These are phyloP conservation scores for Pisolithus albus DNA, from an alignment of 768 basidiomycete genomes.

Conservation along the genomic window DNA sequence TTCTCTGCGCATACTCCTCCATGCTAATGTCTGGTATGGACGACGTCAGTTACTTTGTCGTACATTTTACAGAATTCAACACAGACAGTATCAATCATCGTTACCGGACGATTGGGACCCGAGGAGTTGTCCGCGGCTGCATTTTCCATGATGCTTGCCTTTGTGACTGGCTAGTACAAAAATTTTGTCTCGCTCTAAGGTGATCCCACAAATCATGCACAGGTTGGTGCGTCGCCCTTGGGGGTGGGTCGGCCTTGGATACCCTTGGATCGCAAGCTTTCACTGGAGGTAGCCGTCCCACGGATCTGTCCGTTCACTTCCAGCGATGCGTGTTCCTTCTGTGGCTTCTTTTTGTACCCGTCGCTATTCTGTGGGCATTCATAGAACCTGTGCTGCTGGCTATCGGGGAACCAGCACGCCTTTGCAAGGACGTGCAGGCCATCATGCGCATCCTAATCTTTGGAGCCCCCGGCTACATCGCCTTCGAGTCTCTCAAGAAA, in stretches of 20 bases:
- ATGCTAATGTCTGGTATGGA: not conserved
- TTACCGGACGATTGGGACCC: slow-evolving; percentile 63
- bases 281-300: slow-evolving; percentile 52
- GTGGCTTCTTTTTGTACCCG: slow-evolving; percentile 58
- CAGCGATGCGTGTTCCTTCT: slow-evolving; percentile 64
- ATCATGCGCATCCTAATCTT: slow-evolving; percentile 60
- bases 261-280: slow-evolving; percentile 75
- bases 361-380: slow-evolving; percentile 56
- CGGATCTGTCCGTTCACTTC: slow-evolving; percentile 64
- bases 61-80: slow-evolving; percentile 71
- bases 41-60: slow-evolving; percentile 50
- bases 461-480: slow-evolving; percentile 68
- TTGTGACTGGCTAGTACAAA: slow-evolving; percentile 64
- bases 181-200: slow-evolving; percentile 18
- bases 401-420: slow-evolving; percentile 52
- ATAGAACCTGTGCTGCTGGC: slow-evolving; percentile 55
- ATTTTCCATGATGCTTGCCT: slow-evolving; percentile 71
- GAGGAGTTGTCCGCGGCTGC: slow-evolving; percentile 65
- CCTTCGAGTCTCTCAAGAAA: slow-evolving; percentile 72
- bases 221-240: slow-evolving; percentile 76
- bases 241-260: slow-evolving; percentile 73
- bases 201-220: slow-evolving; percentile 44
- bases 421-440: slow-evolving; percentile 54
- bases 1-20: not conserved
- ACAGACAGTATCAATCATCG: slow-evolving; percentile 56